Percentiles rank a stretch among this genome's conserved stretches.
These are phyloP conservation scores for Alternaria sp. DNA, from an alignment of 2,329 filamentous ascomycete genomes.

Conservation along the genomic window DNA sequence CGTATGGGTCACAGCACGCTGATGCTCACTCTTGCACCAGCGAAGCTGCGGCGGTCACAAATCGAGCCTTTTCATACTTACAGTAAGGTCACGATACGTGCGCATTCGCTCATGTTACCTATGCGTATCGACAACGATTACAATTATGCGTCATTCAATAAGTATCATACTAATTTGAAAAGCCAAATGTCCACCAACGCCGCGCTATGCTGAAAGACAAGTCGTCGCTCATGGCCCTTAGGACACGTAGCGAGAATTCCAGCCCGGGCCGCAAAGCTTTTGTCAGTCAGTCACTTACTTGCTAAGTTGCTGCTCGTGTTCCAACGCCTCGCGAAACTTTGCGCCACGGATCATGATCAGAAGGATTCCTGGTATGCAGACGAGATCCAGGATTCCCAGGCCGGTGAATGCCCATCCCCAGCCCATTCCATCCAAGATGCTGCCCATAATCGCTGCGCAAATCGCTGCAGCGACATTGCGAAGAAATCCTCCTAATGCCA, in stretches of 20 bases:
- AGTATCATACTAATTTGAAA: neutral
- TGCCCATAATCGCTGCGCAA: conserved; percentile 50
- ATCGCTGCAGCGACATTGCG: conserved; percentile 55
- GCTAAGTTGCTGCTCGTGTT: conserved; percentile 24
- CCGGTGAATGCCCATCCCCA: conserved; percentile 55
- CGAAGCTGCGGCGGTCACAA: neutral
- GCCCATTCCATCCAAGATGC: conserved; percentile 49
- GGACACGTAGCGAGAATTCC: neutral
- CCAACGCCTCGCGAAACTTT: conserved; percentile 35
- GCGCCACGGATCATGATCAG: conserved; percentile 34
- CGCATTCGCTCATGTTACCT: too few species aligned
- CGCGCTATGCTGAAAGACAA: conserved; percentile 26
- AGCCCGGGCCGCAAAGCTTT: neutral
- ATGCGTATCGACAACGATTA: neutral
- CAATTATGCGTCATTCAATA: neutral
- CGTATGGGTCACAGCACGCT: neutral
- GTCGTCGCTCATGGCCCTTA: neutral
- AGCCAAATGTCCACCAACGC: conserved; percentile 14
- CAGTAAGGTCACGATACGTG: neutral
- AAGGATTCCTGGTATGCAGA: conserved; percentile 37
- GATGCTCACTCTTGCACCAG: neutral
- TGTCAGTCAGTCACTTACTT: neutral
- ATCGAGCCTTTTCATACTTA: neutral
- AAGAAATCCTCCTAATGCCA: conserved; percentile 54
- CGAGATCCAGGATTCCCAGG: conserved; percentile 46